These are phyloP conservation scores for Hypoxylon sp. DNA, from an alignment of 2,329 filamentous ascomycete genomes.

Conservation along the genomic window DNA sequence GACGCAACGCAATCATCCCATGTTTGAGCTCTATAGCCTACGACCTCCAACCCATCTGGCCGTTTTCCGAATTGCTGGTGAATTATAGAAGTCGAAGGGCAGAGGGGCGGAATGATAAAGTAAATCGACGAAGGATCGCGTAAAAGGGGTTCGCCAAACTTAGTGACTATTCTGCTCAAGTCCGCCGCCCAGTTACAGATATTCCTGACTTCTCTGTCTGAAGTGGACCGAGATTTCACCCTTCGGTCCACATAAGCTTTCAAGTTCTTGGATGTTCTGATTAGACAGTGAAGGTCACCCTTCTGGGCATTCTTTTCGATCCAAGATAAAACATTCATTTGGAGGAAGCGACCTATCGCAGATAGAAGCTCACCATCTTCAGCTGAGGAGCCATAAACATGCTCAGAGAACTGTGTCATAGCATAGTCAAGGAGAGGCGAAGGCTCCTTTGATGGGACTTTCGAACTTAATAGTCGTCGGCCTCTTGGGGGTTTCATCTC, in stretches of 20 bases:
- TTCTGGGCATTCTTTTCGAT: neutral
- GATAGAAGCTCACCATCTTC: neutral
- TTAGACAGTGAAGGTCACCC: neutral
- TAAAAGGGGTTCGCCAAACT: neutral
- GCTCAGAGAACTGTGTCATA: slow-evolving; percentile 6
- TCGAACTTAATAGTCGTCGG: slow-evolving; percentile 1
- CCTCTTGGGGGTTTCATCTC: slow-evolving; percentile 6
- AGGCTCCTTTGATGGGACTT: neutral
- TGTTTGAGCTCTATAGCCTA: neutral
- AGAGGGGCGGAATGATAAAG: slow-evolving; percentile 6
- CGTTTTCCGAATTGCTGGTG: slow-evolving; percentile 9
- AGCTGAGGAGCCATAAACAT: neutral
- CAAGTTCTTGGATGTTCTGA: slow-evolving; percentile 9
- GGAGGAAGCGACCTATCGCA: neutral
- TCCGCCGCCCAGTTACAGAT: slow-evolving; percentile 4
- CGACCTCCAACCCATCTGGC: neutral
- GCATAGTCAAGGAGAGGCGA: slow-evolving; percentile 1
- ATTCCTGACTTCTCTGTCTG: neutral
- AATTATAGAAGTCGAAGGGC: neutral
- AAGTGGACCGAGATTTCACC: neutral
- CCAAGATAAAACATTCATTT: slow-evolving; percentile 5
- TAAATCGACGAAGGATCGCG: slow-evolving; percentile 6
- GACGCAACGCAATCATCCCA: slow-evolving; percentile 8
- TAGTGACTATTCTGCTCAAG: slow-evolving; percentile 2
- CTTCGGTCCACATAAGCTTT: slow-evolving; percentile 2